Conservation (phyloP, 805 yeast genomes). For the Wickerhamomyces alni region DNA sequence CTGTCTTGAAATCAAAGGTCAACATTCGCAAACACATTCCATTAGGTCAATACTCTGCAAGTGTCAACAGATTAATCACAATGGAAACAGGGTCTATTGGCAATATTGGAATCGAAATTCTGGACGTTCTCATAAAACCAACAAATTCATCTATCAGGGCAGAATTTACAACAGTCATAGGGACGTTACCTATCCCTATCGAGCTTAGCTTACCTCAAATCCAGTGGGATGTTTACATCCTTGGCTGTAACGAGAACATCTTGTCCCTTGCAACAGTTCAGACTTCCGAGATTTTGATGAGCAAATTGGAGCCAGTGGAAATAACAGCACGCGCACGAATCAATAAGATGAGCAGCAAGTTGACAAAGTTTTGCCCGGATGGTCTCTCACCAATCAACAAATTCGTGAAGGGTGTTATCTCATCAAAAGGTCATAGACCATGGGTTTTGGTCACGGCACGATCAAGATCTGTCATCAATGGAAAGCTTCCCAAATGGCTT, state of each 20-base stretch:
- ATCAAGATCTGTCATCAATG: conserved; percentile 6
- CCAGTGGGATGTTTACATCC: conserved; percentile 17
- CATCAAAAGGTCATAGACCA: conserved; percentile 4
- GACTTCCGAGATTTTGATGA: conserved; percentile 1
- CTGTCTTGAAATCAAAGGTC: conserved; percentile 5
- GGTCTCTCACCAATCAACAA: conserved; percentile 18
- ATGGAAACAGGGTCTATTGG: not conserved
- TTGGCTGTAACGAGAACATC: conserved; percentile 12
- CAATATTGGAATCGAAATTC: not conserved
- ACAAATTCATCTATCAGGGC: not conserved
- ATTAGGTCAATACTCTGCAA: not conserved
- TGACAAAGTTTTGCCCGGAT: conserved; percentile 9
- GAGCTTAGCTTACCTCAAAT: conserved; percentile 2
- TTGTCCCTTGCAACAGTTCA: conserved; percentile 6
- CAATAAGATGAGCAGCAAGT: conserved; percentile 6
- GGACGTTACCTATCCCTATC: not conserved
- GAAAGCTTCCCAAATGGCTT: conserved; percentile 14
- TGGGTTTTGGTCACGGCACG: conserved; percentile 9
- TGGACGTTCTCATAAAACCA: too few relatives aligned
- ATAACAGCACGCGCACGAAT: not conserved
- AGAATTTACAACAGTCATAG: not conserved
- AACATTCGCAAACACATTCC: conserved; percentile 1
- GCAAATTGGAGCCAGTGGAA: not conserved
- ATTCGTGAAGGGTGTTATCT: conserved; percentile 2
- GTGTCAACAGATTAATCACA: not conserved